Evolutionary conservation across 2,329 filamentous ascomycete genomes (phyloP).

Genomic region (Penicillium sp.): DNA sequence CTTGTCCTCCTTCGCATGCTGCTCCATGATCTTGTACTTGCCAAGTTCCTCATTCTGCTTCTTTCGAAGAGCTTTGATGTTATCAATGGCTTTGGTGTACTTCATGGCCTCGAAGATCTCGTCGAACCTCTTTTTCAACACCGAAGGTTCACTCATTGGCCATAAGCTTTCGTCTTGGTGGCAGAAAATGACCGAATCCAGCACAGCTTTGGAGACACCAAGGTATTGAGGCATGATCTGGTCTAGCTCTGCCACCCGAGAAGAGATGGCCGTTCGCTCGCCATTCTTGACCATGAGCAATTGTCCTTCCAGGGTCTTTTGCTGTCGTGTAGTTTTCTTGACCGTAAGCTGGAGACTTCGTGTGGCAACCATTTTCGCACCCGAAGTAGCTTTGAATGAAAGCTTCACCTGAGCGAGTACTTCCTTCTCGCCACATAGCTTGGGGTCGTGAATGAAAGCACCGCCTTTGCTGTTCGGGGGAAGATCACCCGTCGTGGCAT

Average conservation of each 20-base stretch:
- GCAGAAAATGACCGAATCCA: conserved; percentile 96
- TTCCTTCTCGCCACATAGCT: conserved; percentile 79
- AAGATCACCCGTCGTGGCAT: conserved; percentile 91
- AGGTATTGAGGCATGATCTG: conserved; percentile 80
- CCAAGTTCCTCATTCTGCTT: conserved; percentile 74
- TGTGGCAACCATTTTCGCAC: conserved; percentile 77
- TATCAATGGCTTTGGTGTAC: conserved; percentile 96
- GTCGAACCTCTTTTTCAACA: conserved; percentile 91
- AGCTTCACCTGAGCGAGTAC: conserved; percentile 90
- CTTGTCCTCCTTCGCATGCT: conserved; percentile 79
- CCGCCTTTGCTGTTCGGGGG: conserved; percentile 87
- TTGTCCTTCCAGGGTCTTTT: conserved; percentile 83
- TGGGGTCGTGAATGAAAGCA: conserved; percentile 97
- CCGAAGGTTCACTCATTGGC: conserved; percentile 86
- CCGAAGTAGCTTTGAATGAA: conserved; percentile 76
- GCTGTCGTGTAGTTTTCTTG: conserved; percentile 73
- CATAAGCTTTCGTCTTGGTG: conserved; percentile 97
- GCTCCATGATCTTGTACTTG: conserved; percentile 72
- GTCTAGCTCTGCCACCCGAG: conserved; percentile 78
- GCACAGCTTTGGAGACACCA: conserved; percentile 83
- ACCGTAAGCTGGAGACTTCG: conserved; percentile 83
- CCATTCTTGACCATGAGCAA: conserved; percentile 76
- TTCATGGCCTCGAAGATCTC: conserved; percentile 97
- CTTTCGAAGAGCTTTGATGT: conserved; percentile 84
- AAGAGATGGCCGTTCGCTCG: conserved; percentile 76